Conservation (phyloP, 78 protist species). For the Abeoforma whisleri region DNA sequence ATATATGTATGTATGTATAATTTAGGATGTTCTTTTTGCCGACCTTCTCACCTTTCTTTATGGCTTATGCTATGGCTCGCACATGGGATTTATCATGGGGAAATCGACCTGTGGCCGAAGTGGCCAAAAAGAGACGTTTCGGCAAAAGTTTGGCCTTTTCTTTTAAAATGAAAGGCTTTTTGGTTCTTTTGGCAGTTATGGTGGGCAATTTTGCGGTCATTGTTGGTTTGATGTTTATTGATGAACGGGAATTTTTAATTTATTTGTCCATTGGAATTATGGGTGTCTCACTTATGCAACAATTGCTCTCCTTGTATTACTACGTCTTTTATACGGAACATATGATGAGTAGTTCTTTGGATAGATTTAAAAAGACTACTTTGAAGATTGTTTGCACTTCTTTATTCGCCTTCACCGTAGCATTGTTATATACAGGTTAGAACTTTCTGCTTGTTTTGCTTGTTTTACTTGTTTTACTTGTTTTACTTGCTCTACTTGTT, state of each 20-base stretch:
- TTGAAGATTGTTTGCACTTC: not conserved
- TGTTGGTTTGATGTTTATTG: not conserved
- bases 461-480: not conserved
- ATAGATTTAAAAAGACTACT: not conserved
- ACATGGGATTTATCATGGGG: constrained; percentile 46
- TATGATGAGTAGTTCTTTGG: not conserved
- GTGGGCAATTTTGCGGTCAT: not conserved
- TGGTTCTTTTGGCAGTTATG: not conserved
- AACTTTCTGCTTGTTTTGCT: not conserved
- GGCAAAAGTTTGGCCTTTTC: too few species aligned
- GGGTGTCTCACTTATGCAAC: not conserved
- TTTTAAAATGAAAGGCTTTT: too few species aligned
- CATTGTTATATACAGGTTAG: not conserved
- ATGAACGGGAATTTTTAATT: too few species aligned
- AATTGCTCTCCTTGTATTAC: not conserved
- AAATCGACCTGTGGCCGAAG: constrained; percentile 36
- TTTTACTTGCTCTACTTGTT: too few species aligned
- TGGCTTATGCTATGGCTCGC: constrained; percentile 36
- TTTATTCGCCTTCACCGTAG: not conserved
- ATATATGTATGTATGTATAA: too few species aligned
- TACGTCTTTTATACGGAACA: not conserved
- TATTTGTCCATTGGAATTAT: not conserved
- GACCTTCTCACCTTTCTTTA: constrained; percentile 4
- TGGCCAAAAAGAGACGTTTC: too few species aligned
- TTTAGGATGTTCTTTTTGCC: constrained; percentile 41